phyloP scores from a whole-genome alignment of 371 early-diverging fungal species.

The Rhizomucor pusillus region DNA sequence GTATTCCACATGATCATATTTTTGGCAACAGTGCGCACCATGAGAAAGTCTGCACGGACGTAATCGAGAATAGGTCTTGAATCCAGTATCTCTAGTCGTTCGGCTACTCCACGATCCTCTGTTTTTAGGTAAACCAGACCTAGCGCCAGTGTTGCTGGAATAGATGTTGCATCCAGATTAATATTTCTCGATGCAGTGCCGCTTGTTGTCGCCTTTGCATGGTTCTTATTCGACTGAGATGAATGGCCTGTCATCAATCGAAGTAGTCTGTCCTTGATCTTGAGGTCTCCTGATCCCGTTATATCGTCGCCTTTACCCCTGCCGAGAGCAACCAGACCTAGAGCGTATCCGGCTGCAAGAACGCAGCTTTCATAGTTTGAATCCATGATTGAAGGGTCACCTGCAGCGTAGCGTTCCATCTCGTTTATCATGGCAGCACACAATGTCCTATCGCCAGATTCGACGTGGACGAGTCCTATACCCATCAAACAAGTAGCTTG shows the following conservation, averaged over 20 bases:
- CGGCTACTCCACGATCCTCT: constrained; percentile 62
- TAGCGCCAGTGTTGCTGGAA: constrained; percentile 80
- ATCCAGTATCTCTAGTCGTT: constrained; percentile 57
- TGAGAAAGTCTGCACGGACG: constrained; percentile 68
- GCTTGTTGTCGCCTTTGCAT: neutral
- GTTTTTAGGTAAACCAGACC: constrained; percentile 82
- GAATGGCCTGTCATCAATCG: constrained; percentile 39
- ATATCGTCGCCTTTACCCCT: constrained; percentile 50
- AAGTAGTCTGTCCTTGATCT: constrained; percentile 57
- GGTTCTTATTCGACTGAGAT: neutral
- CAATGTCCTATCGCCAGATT: constrained; percentile 64
- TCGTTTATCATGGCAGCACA: constrained; percentile 70
- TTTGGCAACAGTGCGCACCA: constrained; percentile 64
- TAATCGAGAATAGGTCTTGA: constrained; percentile 56
- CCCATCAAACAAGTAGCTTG: constrained; percentile 70
- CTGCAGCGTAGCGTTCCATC: constrained; percentile 44
- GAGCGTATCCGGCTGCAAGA: constrained; percentile 75
- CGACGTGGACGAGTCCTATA: constrained; percentile 75
- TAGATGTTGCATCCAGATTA: constrained; percentile 52
- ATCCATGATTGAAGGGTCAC: constrained; percentile 33
- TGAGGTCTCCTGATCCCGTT: constrained; percentile 48
- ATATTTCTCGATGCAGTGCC: neutral
- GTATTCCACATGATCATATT: constrained; percentile 74
- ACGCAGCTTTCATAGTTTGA: constrained; percentile 51
- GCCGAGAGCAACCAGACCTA: constrained; percentile 81